phyloP scores from a whole-genome alignment of 345 rosid species.

The Mercurialis annua region DNA sequence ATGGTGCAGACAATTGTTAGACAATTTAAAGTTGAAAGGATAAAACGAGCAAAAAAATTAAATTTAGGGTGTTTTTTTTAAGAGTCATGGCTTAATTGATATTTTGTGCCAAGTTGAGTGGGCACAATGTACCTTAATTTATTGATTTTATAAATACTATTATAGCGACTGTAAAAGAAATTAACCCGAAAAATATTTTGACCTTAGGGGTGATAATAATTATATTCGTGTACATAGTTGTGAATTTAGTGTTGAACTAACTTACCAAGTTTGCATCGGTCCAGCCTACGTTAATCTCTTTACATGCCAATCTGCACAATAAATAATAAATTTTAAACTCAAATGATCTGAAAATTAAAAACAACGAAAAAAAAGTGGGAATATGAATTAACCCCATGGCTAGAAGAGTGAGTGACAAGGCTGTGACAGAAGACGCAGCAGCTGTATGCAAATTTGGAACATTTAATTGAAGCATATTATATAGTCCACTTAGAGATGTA shows the following conservation, averaged over 20 bases:
- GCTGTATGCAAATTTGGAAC: conserved; percentile 58
- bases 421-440: conserved; percentile 56
- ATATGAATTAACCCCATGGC: conserved; percentile 64
- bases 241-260: not conserved
- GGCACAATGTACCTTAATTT: too few relatives aligned
- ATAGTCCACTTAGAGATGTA: conserved; percentile 57
- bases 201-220: too few relatives aligned
- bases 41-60: too few relatives aligned
- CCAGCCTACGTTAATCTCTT: conserved; percentile 79
- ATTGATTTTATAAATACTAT: too few relatives aligned
- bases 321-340: not conserved
- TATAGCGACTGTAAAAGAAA: too few relatives aligned
- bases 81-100: too few relatives aligned
- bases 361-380: not conserved
- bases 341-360: not conserved
- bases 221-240: too few relatives aligned
- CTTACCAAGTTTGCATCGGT: conserved; percentile 69
- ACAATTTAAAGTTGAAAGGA: too few relatives aligned
- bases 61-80: too few relatives aligned
- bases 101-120: too few relatives aligned
- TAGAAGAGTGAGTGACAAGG: conserved; percentile 67
- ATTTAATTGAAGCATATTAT: conserved; percentile 43
- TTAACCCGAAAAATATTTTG: too few relatives aligned
- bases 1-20: too few relatives aligned
- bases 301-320: conserved; percentile 72